phyloP scores from a whole-genome alignment of 1,284 basidiomycete species.

The Sparassis latifolia region DNA sequence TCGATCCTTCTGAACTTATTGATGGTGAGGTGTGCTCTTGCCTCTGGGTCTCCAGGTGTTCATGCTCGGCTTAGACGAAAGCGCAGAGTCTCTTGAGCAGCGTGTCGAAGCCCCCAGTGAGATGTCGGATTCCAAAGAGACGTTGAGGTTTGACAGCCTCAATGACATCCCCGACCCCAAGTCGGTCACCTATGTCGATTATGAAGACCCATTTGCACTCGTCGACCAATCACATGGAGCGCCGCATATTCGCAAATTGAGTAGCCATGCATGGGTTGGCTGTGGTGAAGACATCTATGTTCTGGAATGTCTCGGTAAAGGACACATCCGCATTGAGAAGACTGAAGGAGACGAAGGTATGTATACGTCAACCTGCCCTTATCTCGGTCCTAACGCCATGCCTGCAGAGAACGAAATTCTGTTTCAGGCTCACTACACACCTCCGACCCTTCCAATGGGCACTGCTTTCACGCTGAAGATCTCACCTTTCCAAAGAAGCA shows the following conservation, averaged over 20 bases:
- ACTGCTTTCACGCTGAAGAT: slow-evolving; percentile 41
- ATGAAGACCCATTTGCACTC: slow-evolving; percentile 73
- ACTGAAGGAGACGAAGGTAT: slow-evolving; percentile 32
- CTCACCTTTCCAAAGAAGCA: slow-evolving; percentile 49
- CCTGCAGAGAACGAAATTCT: slow-evolving; percentile 21
- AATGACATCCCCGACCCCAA: slow-evolving; percentile 47
- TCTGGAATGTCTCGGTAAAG: slow-evolving; percentile 72
- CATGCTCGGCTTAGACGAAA: slow-evolving; percentile 36
- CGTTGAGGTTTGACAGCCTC: slow-evolving; percentile 10
- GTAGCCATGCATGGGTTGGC: slow-evolving; percentile 71
- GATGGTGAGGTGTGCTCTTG: slow-evolving; percentile 39
- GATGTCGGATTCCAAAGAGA: slow-evolving; percentile 3
- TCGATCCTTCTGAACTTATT: slow-evolving; percentile 68
- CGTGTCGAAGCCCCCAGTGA: slow-evolving; percentile 25
- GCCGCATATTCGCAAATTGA: slow-evolving; percentile 45
- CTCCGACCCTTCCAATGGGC: slow-evolving; percentile 40
- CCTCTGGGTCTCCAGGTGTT: too few relatives aligned
- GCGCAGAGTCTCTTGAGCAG: slow-evolving; percentile 40
- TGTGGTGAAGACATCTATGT: slow-evolving; percentile 75
- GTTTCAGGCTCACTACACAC: slow-evolving; percentile 47
- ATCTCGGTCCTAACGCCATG: slow-evolving; percentile 4
- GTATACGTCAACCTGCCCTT: slow-evolving; percentile 9
- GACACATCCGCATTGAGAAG: slow-evolving; percentile 67
- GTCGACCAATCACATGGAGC: slow-evolving; percentile 45
- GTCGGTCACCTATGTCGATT: slow-evolving; percentile 75